Percentiles rank a stretch among this genome's conserved stretches.
Evolutionary conservation across 306 rosid species (phyloP).

Genomic region (Vigna trinervia): DNA sequence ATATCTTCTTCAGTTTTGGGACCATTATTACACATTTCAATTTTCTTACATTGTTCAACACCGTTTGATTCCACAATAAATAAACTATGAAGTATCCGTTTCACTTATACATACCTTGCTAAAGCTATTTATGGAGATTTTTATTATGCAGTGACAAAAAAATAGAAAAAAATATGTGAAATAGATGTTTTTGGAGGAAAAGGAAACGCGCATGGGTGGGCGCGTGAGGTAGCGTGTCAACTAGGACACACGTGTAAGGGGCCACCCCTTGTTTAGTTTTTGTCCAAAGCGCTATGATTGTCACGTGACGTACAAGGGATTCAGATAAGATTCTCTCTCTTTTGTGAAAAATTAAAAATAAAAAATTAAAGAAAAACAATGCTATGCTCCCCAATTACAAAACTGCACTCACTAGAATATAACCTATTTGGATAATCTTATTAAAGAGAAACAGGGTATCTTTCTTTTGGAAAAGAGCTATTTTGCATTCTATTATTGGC

Average conservation of each 20-base stretch:
- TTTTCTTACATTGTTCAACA: no score
- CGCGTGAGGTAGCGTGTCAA: constrained; percentile 34
- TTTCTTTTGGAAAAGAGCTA: background rate
- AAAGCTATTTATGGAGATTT: background rate
- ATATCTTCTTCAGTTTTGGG: background rate
- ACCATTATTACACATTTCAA: background rate
- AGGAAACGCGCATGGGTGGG: background rate
- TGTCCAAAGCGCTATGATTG: constrained; percentile 26
- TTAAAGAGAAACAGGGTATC: background rate
- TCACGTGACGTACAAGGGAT: constrained; percentile 28
- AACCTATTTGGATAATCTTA: background rate
- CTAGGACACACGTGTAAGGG: constrained; percentile 26
- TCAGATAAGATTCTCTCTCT: constrained; percentile 15
- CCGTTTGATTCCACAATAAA: no score
- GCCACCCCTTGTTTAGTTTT: background rate
- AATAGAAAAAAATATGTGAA: background rate
- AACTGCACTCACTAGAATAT: background rate
- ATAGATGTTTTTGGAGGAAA: background rate
- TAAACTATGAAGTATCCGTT: no score
- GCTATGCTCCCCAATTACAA: background rate
- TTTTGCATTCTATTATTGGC: background rate
- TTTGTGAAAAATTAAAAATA: background rate
- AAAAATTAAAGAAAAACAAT: background rate
- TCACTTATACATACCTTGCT: no score
- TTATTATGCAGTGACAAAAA: background rate